A percentile compares a stretch with the other conserved stretches of the same genome.
phyloP scores from a whole-genome alignment of 192 early-diverging fungal genomes.

The Umbelopsis sp. region DNA sequence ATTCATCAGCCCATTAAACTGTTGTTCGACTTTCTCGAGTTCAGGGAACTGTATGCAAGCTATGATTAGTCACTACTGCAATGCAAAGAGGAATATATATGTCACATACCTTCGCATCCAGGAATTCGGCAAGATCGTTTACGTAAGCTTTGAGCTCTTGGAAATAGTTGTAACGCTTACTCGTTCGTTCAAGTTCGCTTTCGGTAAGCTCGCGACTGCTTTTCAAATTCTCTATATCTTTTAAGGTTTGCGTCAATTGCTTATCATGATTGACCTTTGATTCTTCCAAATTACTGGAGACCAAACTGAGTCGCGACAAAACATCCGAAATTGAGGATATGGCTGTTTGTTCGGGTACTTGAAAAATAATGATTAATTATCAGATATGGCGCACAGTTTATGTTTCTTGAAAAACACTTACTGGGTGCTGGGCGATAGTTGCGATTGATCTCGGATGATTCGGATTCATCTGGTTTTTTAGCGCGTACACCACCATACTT shows the following conservation, averaged over 20 bases:
- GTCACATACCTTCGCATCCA: conserved; percentile 53
- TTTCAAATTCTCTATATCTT: conserved; percentile 35
- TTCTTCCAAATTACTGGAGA: conserved; percentile 33
- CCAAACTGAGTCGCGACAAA: conserved; percentile 32
- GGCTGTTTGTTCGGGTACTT: conserved; percentile 47
- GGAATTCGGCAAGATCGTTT: conserved; percentile 53
- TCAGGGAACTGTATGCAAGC: conserved; percentile 39
- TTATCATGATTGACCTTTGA: conserved; percentile 35
- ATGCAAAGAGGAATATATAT: background rate
- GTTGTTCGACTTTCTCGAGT: conserved; percentile 54
- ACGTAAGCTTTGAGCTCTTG: conserved; percentile 50
- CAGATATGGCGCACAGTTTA: too few species aligned
- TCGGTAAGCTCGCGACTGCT: conserved; percentile 36
- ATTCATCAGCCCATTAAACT: conserved; percentile 41
- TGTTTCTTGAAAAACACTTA: background rate
- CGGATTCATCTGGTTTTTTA: background rate
- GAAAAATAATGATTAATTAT: background rate
- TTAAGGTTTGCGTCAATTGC: conserved; percentile 43
- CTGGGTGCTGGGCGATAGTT: conserved; percentile 13
- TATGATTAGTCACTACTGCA: background rate
- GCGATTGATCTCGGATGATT: conserved; percentile 7
- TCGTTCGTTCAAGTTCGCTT: conserved; percentile 41
- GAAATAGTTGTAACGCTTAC: conserved; percentile 55
- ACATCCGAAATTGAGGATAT: conserved; percentile 47
- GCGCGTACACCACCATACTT: conserved; percentile 49